Evolutionary conservation across 176 grass and related monocot species (phyloP).

Genomic region (Elaeis guineensis): DNA sequence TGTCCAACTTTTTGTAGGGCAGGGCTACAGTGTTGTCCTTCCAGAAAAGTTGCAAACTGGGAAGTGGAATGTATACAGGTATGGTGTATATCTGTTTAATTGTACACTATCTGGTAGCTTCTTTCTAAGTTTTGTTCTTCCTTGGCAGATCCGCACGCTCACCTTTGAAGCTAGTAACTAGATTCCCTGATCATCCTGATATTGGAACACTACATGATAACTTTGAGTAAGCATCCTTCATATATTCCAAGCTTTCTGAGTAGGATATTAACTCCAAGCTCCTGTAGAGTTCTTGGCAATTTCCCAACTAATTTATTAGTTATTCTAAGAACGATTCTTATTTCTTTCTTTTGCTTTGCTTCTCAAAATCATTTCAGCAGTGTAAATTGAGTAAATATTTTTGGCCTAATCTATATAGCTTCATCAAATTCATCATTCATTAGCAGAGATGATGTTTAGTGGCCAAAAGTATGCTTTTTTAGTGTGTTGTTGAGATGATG

Average conservation of each 20-base stretch:
- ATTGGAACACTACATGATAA: conserved; percentile 76
- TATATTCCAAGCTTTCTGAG: background rate
- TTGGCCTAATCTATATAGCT: no score
- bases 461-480: no score
- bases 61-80: conserved; percentile 98
- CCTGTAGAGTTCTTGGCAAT: no score
- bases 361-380: no score
- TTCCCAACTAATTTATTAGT: no score
- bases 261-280: no score
- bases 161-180: conserved; percentile 44
- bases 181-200: conserved; percentile 43
- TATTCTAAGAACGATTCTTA: no score
- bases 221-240: conserved; percentile 55
- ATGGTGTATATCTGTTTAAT: conserved; percentile 10
- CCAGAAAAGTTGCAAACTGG: conserved; percentile 94
- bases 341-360: no score
- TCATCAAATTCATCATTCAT: no score
- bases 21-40: conserved; percentile 76
- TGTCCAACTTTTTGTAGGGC: conserved; percentile 35
- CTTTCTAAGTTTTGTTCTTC: conserved; percentile 2
- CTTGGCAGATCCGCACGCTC: conserved; percentile 48
- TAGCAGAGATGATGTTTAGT: no score
- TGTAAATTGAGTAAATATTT: no score
- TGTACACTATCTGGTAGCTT: background rate
- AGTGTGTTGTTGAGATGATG: no score